Conservation (phyloP, 2,329 filamentous ascomycete species). For the Mollisiaceae sp. region DNA sequence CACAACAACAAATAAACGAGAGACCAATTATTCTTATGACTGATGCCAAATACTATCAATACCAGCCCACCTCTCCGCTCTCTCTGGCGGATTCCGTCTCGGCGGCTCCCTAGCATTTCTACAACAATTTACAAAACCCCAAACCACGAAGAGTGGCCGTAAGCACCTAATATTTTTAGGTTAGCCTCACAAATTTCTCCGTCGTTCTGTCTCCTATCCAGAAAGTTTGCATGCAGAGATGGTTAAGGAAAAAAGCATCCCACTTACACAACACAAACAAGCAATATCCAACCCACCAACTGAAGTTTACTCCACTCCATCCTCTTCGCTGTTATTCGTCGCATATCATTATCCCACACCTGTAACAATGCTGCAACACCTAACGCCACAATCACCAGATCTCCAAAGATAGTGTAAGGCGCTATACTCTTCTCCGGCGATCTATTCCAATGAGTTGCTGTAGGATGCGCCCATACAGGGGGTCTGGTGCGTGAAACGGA, state of each 20-base stretch:
- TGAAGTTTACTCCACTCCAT: background rate
- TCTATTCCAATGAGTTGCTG: background rate
- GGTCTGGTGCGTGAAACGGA: background rate
- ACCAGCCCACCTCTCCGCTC: background rate
- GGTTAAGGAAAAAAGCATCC: no score
- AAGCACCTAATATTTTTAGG: background rate
- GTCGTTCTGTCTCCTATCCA: background rate
- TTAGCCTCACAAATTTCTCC: background rate
- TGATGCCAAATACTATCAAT: background rate
- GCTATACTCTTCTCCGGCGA: background rate
- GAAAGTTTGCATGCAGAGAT: background rate
- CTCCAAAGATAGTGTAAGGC: background rate
- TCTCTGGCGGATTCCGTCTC: background rate
- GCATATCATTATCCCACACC: background rate
- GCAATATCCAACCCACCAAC: background rate
- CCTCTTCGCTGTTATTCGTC: no score
- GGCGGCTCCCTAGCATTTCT: background rate
- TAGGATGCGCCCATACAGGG: background rate
- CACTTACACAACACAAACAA: background rate
- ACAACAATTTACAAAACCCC: background rate
- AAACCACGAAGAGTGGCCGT: background rate
- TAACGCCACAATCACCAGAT: background rate
- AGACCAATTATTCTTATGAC: background rate
- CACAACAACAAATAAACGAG: no score
- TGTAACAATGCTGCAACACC: background rate